A percentile compares a stretch with the other conserved stretches of the same genome.
phyloP scores from a whole-genome alignment of 2,329 filamentous ascomycete genomes.

The Cytospora piceae region DNA sequence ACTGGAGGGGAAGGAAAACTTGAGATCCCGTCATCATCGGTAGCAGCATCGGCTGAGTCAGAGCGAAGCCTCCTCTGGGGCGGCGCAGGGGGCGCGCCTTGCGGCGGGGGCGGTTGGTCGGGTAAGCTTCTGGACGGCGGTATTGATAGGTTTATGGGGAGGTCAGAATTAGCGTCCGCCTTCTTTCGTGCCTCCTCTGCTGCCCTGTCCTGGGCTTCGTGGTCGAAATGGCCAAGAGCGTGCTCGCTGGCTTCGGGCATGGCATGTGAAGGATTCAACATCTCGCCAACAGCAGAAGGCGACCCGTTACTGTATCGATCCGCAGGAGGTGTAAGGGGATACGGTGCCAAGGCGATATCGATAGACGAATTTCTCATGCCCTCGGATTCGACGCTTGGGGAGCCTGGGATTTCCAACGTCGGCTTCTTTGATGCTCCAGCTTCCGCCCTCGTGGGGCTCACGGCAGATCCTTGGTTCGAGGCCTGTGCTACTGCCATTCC shows the following conservation, averaged over 20 bases:
- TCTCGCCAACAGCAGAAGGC: constrained; percentile 51
- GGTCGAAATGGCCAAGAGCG: constrained; percentile 59
- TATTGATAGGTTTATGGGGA: constrained; percentile 55
- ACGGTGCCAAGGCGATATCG: constrained; percentile 62
- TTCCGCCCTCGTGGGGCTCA: constrained; percentile 35
- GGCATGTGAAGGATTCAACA: constrained; percentile 59
- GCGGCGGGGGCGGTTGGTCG: constrained; percentile 58
- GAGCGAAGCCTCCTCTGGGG: constrained; percentile 42
- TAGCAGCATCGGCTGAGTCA: constrained; percentile 45
- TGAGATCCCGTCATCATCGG: constrained; percentile 48
- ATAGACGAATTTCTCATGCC: constrained; percentile 61
- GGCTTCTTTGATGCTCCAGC: constrained; percentile 39
- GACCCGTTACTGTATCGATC: constrained; percentile 47
- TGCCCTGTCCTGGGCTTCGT: constrained; percentile 55
- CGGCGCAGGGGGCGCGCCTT: constrained; percentile 48
- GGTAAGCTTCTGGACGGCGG: constrained; percentile 62
- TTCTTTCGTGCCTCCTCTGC: constrained; percentile 51
- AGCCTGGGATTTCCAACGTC: constrained; percentile 46
- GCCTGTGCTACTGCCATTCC: constrained; percentile 7
- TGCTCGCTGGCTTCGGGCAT: constrained; percentile 67
- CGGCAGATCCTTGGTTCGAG: constrained; percentile 30
- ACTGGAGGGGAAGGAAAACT: constrained; percentile 58
- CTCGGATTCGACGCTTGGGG: constrained; percentile 55
- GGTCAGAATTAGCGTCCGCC: constrained; percentile 49
- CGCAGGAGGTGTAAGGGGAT: constrained; percentile 67